Base-by-base conservation (phyloP, 2,329 filamentous ascomycete genomes). In the Dactylellina sp. region DNA sequence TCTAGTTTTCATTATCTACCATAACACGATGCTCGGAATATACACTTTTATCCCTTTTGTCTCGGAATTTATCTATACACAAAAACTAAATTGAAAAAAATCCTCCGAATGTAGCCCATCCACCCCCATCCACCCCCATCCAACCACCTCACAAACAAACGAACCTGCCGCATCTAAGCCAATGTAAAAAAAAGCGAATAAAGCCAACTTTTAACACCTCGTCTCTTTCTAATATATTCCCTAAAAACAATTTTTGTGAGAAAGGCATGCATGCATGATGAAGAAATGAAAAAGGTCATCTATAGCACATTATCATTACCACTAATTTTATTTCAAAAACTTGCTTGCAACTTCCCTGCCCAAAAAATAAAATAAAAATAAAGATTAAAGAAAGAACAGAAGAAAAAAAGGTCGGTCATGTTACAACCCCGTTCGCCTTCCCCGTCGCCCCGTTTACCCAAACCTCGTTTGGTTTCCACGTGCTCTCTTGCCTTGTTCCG, bases 401-500 rank as follows among this genome's bases (percentile, higher is more conserved):
- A 61, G 7, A 47, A 60, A 11, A 24, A 46, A 25, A 47, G 18
- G 28, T 40, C 7, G 16, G 42, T 61, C 55, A 65, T 20, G 61
- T 35, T 22, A 35, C 53, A 37, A 74, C 59, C 32, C 70, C 70
- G 28, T 65, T 74, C 55, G 40, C 18, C 37, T 71, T 71, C 18
- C 46, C 59, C 12, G 59, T 44, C 25, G 42, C 47, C 11, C 70
- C 61, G 14, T 74, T 74, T 4, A 22, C 61, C 70, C 70, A 74
- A 42, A 74, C 55, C 14, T 74, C 70, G 35, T 62, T 74, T 2
- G 66, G 71, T 22, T 83, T 84, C 93, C 93, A 97, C 1, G 91
- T 96, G 57, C 92, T 90, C 80, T 96, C 91, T 80, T 94, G 91
- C 79, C 88, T 93, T 1, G 92, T 96, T 6, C 92, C 91, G 0